phyloP scores from a whole-genome alignment of 1,284 basidiomycete species.

The Rhodotorula sp. region DNA sequence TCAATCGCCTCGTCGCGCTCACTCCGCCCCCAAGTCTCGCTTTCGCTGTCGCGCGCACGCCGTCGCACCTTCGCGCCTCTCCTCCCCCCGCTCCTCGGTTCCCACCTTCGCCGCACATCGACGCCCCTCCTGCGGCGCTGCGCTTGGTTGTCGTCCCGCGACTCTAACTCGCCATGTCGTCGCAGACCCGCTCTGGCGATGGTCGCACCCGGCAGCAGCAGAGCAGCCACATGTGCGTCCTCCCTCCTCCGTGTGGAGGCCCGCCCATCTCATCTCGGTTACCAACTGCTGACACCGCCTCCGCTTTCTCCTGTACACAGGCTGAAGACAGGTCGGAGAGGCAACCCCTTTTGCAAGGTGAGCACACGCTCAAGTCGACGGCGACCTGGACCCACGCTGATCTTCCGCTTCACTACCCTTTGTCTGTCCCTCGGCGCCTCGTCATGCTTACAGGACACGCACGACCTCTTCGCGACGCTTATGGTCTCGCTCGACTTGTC shows the following conservation, averaged over 20 bases:
- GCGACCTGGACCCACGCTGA: background rate
- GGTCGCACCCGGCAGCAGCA: conserved; percentile 39
- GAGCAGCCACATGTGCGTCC: conserved; percentile 40
- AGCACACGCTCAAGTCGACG: background rate
- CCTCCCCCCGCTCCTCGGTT: background rate
- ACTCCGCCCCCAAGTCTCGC: background rate
- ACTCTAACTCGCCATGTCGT: conserved; percentile 10
- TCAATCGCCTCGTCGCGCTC: background rate
- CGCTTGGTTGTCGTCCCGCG: background rate
- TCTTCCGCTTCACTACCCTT: background rate
- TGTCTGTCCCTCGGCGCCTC: background rate
- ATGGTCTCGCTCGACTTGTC: conserved; percentile 88
- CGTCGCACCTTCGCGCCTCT: background rate
- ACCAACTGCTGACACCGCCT: background rate
- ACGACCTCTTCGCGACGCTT: conserved; percentile 96
- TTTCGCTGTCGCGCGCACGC: background rate
- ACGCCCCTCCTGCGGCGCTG: background rate
- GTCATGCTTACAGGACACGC: conserved; percentile 72
- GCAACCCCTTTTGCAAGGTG: conserved; percentile 51
- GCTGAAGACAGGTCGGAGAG: conserved; percentile 49
- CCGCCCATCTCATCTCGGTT: background rate
- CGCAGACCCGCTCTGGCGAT: conserved; percentile 25
- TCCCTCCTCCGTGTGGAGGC: background rate
- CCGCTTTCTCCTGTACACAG: conserved; percentile 1
- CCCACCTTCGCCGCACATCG: background rate